Evolutionary conservation across 768 basidiomycete species (phyloP), one percentile per base, ranked within the genome.

Genomic region (Psilocybe cyanescens): DNA sequence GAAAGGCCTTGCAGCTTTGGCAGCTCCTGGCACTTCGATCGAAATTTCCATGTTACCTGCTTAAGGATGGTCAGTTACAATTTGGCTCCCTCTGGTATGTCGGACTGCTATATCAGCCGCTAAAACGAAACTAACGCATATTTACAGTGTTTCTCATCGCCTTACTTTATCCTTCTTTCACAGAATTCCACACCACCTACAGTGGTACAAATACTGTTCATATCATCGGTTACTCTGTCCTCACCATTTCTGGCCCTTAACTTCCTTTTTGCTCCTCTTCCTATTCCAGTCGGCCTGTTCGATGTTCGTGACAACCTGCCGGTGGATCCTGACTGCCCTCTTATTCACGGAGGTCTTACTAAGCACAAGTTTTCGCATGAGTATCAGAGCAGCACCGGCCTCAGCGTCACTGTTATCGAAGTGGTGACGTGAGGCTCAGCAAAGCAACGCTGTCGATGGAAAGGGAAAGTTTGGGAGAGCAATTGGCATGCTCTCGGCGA

Each of bases 61-160:
- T 17, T 57, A 85, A 60, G 82, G 82, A 70, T 92, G 91, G 90
- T 77, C 89, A 63, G 70, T 86, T 61, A 79, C 79, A 41, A 86
- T 91, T 63, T 90, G 88, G 86, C 70, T 88, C 37, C 91, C 91
- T 55, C 70, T 88, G 61, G 90, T 90, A 74, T 71, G 89, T 80
- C 2, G 41, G 48, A 49, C 50, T 28, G 41, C 17, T 3, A 19
- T 39, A 35, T 5, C 46, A 39, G 59, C 30, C 52, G 12, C 30
- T 60, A 8, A 47, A 5, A 29, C 29, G 3, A 49, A 55, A 30
- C 45, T 46, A 46, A 44, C n/a, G 19, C 8, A 8, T 46, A 3
- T 57, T 57, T 33, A 14, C 46, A 92, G 90, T 79, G 65, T 41
- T 76, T 91, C 61, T 79, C 87, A 48, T 74, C 89, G 45, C 89